These are phyloP conservation scores for Dipteronia sinensis DNA, from an alignment of 345 rosid genomes.

Conservation along the genomic window DNA sequence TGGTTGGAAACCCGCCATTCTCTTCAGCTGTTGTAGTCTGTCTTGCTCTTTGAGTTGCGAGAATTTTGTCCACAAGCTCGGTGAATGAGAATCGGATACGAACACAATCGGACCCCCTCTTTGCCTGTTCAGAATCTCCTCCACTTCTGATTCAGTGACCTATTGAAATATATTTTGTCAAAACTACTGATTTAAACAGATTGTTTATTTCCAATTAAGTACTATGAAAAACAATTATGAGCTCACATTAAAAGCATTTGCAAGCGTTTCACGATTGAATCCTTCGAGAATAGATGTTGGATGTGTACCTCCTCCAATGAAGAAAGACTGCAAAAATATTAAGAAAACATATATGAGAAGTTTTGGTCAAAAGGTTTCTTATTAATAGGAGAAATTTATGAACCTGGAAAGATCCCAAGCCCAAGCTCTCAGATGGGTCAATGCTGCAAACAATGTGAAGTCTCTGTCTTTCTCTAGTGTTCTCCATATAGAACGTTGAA, in stretches of 20 bases:
- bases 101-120: slow-evolving; percentile 63
- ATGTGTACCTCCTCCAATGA: slow-evolving; percentile 73
- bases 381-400: neutral
- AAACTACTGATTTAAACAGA: no score
- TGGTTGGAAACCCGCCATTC: slow-evolving; percentile 40
- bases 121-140: slow-evolving; percentile 42
- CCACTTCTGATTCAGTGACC: slow-evolving; percentile 52
- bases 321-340: slow-evolving; percentile 62
- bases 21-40: slow-evolving; percentile 56
- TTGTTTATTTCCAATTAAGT: neutral
- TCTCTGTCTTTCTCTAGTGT: slow-evolving; percentile 57
- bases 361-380: no score
- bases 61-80: slow-evolving; percentile 59
- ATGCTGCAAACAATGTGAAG: slow-evolving; percentile 73
- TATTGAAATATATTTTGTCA: slow-evolving; percentile 17
- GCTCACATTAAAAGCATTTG: slow-evolving; percentile 77
- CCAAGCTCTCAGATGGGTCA: slow-evolving; percentile 71
- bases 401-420: slow-evolving; percentile 67
- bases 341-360: no score
- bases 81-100: slow-evolving; percentile 42
- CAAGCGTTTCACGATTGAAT: slow-evolving; percentile 58
- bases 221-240: neutral
- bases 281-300: slow-evolving; percentile 66
- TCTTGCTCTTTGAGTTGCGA: slow-evolving; percentile 48
- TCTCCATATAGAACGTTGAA: slow-evolving; percentile 75